Evolutionary conservation across 1,284 basidiomycete species (phyloP).

Genomic region (Puccinia brachypodii): DNA sequence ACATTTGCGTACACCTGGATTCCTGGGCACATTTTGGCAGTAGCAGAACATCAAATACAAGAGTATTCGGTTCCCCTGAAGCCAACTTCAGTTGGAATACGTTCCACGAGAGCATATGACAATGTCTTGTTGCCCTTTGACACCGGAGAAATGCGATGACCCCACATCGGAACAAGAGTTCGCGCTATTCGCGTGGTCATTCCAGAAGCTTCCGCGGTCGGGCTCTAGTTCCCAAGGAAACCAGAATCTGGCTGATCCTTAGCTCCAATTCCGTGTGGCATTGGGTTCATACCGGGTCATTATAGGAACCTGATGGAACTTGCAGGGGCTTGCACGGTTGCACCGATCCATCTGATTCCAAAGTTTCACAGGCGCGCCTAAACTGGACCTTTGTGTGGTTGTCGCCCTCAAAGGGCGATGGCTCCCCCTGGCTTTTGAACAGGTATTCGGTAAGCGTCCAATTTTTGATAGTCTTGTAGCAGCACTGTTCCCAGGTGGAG

Average conservation of each 20-base stretch:
- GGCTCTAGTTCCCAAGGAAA: neutral
- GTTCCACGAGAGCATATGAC: too few relatives aligned
- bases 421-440: neutral
- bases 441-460: neutral
- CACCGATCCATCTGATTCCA: neutral
- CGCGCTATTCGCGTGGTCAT: neutral
- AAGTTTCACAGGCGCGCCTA: neutral
- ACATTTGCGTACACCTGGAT: too few relatives aligned
- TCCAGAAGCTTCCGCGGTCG: neutral
- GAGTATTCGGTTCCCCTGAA: too few relatives aligned
- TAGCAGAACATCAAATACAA: too few relatives aligned
- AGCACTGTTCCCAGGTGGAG: neutral
- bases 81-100: too few relatives aligned
- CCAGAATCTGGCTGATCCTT: neutral
- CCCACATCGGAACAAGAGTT: neutral
- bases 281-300: neutral
- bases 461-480: neutral
- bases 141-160: neutral
- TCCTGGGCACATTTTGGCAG: too few relatives aligned
- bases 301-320: neutral
- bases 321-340: neutral
- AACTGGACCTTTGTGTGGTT: neutral
- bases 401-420: neutral
- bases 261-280: neutral
- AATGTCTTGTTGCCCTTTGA: too few relatives aligned